These are phyloP conservation scores for Eleusine indica DNA, from an alignment of 176 grass and related monocot genomes.

Conservation along the genomic window DNA sequence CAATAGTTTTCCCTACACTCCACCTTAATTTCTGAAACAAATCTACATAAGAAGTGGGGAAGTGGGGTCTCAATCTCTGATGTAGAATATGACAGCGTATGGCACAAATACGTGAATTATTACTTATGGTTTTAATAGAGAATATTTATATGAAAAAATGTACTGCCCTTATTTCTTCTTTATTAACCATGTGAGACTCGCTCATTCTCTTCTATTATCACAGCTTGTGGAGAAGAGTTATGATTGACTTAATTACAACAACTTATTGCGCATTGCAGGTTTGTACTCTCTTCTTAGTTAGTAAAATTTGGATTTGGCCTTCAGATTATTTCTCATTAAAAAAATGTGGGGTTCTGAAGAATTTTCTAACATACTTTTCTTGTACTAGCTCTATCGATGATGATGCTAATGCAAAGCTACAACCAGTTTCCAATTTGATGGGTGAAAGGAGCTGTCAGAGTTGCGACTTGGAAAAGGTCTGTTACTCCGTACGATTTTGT, in stretches of 20 bases:
- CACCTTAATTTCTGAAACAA: neutral
- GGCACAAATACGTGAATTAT: neutral
- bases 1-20: neutral
- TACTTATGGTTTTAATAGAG: neutral
- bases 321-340: neutral
- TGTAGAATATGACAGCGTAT: conserved; percentile 57
- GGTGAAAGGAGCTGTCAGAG: conserved; percentile 62
- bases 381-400: conserved; percentile 47
- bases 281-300: neutral
- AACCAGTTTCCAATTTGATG: conserved; percentile 60
- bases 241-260: conserved; percentile 65
- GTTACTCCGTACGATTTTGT: neutral
- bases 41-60: too few species aligned
- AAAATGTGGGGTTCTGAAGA: neutral
- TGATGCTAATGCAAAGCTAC: conserved; percentile 61
- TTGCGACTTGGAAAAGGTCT: conserved; percentile 71
- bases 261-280: conserved; percentile 69
- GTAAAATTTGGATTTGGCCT: neutral
- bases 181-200: neutral
- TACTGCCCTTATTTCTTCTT: neutral
- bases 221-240: conserved; percentile 86
- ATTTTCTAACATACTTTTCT: neutral
- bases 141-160: neutral
- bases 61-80: too few species aligned
- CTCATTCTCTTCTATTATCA: conserved; percentile 17